phyloP scores from a whole-genome alignment of 2,329 filamentous ascomycete species.

The Fusarium fujikuroi region DNA sequence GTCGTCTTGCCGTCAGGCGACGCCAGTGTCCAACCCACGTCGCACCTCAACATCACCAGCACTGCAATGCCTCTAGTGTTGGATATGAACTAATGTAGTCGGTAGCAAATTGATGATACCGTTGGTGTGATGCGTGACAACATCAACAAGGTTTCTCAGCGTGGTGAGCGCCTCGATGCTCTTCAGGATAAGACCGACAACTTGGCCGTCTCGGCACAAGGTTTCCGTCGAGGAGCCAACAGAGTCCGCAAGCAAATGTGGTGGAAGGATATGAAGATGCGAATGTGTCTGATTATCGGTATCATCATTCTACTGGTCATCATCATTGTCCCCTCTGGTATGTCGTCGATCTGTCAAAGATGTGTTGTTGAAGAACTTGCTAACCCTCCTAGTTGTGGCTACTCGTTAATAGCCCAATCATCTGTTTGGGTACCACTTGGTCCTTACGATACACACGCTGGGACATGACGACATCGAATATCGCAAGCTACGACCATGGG shows the following conservation, averaged over 20 bases:
- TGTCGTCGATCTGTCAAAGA: conserved; percentile 11
- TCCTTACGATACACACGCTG: conserved; percentile 39
- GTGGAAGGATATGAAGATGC: conserved; percentile 99
- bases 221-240: conserved; percentile 96
- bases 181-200: conserved; percentile 96
- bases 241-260: conserved; percentile 98
- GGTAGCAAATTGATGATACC: conserved; percentile 95
- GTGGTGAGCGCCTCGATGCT: conserved; percentile 87
- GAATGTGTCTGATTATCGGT: conserved; percentile 92
- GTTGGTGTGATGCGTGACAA: conserved; percentile 97
- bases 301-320: conserved; percentile 91
- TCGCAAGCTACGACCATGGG: conserved; percentile 45
- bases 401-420: conserved; percentile 46
- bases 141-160: conserved; percentile 95
- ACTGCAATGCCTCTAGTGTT: not conserved
- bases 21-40: not conserved
- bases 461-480: conserved; percentile 44
- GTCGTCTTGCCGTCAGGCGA: not conserved
- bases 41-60: not conserved
- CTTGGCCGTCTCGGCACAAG: conserved; percentile 90
- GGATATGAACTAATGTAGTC: conserved; percentile 27
- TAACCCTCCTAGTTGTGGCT: conserved; percentile 49
- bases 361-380: not conserved
- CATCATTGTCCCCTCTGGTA: conserved; percentile 94
- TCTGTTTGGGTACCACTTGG: conserved; percentile 42